phyloP scores from a whole-genome alignment of 257 asterid species.

The Capsicum rhomboideum region DNA sequence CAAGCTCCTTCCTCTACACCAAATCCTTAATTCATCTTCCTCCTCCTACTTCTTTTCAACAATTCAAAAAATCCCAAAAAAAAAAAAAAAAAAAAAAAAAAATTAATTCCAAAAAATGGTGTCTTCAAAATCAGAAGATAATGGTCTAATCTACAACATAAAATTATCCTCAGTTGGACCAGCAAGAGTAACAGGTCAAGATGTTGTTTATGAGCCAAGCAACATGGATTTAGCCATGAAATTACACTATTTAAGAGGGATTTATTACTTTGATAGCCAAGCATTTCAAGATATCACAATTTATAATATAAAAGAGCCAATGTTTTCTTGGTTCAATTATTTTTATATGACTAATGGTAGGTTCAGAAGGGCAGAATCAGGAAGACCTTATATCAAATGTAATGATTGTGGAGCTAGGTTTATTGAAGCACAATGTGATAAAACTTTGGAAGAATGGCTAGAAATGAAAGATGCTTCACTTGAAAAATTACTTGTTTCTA shows the following conservation, averaged over 20 bases:
- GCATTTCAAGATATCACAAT: slow-evolving; percentile 48
- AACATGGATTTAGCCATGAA: slow-evolving; percentile 76
- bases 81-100: not conserved
- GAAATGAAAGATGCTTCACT: slow-evolving; percentile 16
- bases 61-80: not conserved
- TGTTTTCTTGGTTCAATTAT: slow-evolving; percentile 42
- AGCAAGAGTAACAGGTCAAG: slow-evolving; percentile 38
- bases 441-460: slow-evolving; percentile 59
- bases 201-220: slow-evolving; percentile 39
- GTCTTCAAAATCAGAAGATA: slow-evolving; percentile 22
- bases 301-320: slow-evolving; percentile 51
- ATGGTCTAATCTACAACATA: slow-evolving; percentile 37
- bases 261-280: slow-evolving; percentile 45
- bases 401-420: slow-evolving; percentile 80
- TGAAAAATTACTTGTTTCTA: slow-evolving; percentile 32
- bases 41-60: too few relatives aligned
- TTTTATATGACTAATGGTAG: slow-evolving; percentile 44
- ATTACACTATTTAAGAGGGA: slow-evolving; percentile 59
- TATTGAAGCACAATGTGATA: slow-evolving; percentile 52
- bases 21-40: not conserved
- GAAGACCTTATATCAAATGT: slow-evolving; percentile 73
- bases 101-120: slow-evolving; percentile 16
- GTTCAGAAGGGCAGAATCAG: slow-evolving; percentile 47
- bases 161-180: slow-evolving; percentile 82
- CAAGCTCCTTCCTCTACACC: not conserved